Percentiles rank a stretch among this genome's conserved stretches.
Conservation (phyloP, 2,329 filamentous ascomycete species). For the Aspergillus versicolor region DNA sequence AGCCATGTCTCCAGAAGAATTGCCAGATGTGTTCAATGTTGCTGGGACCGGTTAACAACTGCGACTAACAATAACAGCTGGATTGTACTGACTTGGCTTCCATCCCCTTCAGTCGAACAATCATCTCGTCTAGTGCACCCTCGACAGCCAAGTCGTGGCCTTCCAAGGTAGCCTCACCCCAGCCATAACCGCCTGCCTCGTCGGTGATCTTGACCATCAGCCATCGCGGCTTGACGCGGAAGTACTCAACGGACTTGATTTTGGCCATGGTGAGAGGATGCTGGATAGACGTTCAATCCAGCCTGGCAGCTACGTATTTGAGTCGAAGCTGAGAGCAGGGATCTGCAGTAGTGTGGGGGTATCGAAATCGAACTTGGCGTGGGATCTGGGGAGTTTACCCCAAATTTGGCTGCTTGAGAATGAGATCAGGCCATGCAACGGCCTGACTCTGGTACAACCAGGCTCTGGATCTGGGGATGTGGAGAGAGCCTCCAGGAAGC, state of each 20-base stretch:
- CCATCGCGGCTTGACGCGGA: conserved; percentile 73
- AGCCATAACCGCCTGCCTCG: conserved; percentile 63
- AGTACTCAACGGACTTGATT: conserved; percentile 69
- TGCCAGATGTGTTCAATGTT: conserved; percentile 85
- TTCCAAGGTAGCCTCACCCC: conserved; percentile 74
- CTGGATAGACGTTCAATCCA: too few species aligned
- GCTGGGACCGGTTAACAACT: conserved; percentile 48
- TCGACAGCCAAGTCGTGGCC: conserved; percentile 74
- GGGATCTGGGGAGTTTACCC: too few species aligned
- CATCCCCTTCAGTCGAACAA: neutral
- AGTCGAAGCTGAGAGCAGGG: too few species aligned
- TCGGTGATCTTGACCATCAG: conserved; percentile 77
- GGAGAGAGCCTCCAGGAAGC: too few species aligned
- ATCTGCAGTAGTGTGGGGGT: too few species aligned
- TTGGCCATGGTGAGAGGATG: conserved; percentile 52
- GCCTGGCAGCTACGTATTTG: too few species aligned
- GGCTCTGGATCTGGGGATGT: too few species aligned
- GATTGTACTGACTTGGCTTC: neutral
- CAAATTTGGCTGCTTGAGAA: too few species aligned
- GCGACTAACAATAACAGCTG: conserved; percentile 42
- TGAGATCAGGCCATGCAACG: too few species aligned
- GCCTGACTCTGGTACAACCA: too few species aligned
- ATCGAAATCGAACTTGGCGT: too few species aligned
- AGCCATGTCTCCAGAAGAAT: conserved; percentile 55
- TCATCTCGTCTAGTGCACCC: conserved; percentile 63